Evolutionary conservation across 495 filamentous ascomycete species (phyloP).

Genomic region (Hyaloscypha hepaticicola): DNA sequence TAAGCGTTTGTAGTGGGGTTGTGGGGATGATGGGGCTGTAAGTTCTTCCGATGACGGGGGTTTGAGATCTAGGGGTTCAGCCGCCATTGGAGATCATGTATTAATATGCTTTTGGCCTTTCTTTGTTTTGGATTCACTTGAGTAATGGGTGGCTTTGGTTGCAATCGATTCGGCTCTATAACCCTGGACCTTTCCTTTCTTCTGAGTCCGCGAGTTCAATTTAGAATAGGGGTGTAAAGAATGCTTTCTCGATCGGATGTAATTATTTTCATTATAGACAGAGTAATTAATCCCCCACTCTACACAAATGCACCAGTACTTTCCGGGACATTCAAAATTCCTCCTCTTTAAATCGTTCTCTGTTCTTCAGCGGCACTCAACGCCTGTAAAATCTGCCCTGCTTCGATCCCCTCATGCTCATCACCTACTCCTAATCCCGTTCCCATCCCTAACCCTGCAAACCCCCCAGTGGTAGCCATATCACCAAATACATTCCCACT

Average conservation of each 20-base stretch:
- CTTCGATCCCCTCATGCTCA: slow-evolving; percentile 31
- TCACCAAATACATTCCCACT: slow-evolving; percentile 15
- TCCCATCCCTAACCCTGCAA: slow-evolving; percentile 1
- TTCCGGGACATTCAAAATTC: not conserved
- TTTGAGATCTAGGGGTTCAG: not conserved
- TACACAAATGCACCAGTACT: not conserved
- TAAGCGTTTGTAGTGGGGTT: slow-evolving; percentile 13
- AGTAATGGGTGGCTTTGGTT: not conserved
- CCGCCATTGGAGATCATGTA: not conserved
- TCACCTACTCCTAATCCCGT: slow-evolving; percentile 9
- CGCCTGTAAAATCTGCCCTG: slow-evolving; percentile 31
- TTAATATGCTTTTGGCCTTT: not conserved
- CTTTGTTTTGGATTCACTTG: too few relatives aligned
- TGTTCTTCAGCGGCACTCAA: slow-evolving; percentile 25
- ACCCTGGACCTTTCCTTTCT: not conserved
- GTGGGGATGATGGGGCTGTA: not conserved
- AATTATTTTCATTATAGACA: not conserved
- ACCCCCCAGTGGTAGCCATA: slow-evolving; percentile 10
- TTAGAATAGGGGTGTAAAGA: not conserved
- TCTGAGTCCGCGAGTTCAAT: not conserved
- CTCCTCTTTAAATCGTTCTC: slow-evolving; percentile 1
- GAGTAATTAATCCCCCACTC: not conserved
- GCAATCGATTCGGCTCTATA: not conserved
- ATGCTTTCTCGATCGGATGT: not conserved
- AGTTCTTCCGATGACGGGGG: not conserved